phyloP scores from a whole-genome alignment of 176 grass and related monocot species.

The Oryza meridionalis region DNA sequence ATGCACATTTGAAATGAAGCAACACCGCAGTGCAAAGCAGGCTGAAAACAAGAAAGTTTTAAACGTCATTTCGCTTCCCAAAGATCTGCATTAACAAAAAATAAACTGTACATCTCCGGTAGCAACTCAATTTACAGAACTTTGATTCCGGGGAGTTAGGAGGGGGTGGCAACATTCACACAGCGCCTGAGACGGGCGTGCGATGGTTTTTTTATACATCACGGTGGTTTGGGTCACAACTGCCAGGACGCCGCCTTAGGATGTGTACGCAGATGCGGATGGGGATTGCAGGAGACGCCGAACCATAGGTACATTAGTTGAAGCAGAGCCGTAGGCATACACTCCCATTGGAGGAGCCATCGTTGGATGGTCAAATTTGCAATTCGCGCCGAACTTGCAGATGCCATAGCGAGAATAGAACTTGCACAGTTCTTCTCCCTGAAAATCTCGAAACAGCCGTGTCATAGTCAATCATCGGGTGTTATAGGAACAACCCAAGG shows the following conservation, averaged over 20 bases:
- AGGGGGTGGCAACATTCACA: slow-evolving; percentile 41
- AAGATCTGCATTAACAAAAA: slow-evolving; percentile 38
- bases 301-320: slow-evolving; percentile 52
- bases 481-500: slow-evolving; percentile 12
- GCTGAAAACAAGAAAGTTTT: slow-evolving; percentile 20
- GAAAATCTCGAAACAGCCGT: slow-evolving; percentile 10
- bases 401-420: slow-evolving; percentile 99
- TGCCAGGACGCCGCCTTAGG: slow-evolving; percentile 37
- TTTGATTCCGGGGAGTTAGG: slow-evolving; percentile 60
- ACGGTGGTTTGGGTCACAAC: slow-evolving; percentile 46
- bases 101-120: slow-evolving; percentile 73
- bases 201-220: slow-evolving; percentile 59
- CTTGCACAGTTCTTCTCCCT: slow-evolving; percentile 93
- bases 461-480: background rate
- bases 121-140: slow-evolving; percentile 86
- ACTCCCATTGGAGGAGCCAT: slow-evolving; percentile 83
- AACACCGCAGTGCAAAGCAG: background rate
- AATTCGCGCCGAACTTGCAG: slow-evolving; percentile 95
- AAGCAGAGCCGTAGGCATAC: slow-evolving; percentile 61
- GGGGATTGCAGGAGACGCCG: slow-evolving; percentile 61
- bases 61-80: slow-evolving; percentile 33
- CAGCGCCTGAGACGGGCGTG: slow-evolving; percentile 19
- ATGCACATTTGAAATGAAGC: background rate
- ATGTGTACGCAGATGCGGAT: slow-evolving; percentile 45
- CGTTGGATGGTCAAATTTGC: slow-evolving; percentile 96